Base-by-base conservation (phyloP, 805 yeast species). In the Saccharomycopsis schoenii region DNA sequence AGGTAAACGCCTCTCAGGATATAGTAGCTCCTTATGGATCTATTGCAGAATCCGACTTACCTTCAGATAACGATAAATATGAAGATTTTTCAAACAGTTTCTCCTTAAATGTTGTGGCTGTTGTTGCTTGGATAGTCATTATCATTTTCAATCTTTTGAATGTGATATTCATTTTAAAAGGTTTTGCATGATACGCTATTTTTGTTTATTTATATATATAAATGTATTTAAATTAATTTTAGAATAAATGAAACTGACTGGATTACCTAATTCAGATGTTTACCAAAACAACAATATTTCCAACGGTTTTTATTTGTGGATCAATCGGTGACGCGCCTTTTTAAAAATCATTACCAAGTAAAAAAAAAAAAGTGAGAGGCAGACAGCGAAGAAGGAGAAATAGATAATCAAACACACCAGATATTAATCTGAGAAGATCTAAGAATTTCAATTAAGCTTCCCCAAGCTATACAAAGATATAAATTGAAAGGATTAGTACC, bases 101-200 rank as follows among this genome's bases (percentile, higher is more conserved):
- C 71, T 58, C 80, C 11, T 78, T 84, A 55, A 81, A 83, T 0
- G 62, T 77, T 0, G 59, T 80, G 0, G 88, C 88, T 0, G 70
- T 82, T 1, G 25, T 76, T 0, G 80, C 91, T 5, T 91, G 97
- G 94, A 64, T 82, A 1, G 78, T 85, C 55, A 82, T 92, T 34
- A 75, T 86, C 1, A 78, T 78, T 15, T 76, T 89, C 66, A 92
- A 91, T 52, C 37, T 57, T 15, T 42, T 63, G 56, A 62, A 62
- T 50, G 51, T 62, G 11, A 51, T 60, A 1, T 62, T 62, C 43
- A 57, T 60, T 34, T 51, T 51, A 6, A 50, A 57, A 47, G 62
- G 62, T 8, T 40, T 60, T 17, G 62, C 39, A 12, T 58, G 29
- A 40, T 21, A 4, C 1, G n/a, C 4, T 14, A 24, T 14, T n/a